These are phyloP conservation scores for Candida glaebosa DNA, from an alignment of 805 yeast species.

Conservation along the genomic window DNA sequence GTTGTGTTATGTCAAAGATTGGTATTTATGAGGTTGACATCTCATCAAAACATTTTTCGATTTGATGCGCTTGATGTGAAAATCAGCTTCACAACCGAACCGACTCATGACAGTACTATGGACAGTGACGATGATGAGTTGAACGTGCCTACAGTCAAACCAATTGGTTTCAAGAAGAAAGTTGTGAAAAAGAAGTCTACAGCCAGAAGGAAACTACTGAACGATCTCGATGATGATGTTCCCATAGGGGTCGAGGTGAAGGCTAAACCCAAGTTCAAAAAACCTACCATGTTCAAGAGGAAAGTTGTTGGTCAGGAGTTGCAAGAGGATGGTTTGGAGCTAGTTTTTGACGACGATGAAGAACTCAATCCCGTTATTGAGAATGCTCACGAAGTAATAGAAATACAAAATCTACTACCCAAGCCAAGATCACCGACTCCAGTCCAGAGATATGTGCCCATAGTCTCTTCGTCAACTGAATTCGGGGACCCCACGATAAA, in stretches of 20 bases:
- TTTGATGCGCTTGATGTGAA: constrained; percentile 15
- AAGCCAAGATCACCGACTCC: not conserved
- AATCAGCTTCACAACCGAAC: too few relatives aligned
- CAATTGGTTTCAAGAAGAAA: constrained; percentile 9
- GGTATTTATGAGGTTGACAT: not conserved
- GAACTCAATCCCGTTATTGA: constrained; percentile 16
- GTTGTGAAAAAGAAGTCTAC: constrained; percentile 7
- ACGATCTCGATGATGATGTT: constrained; percentile 17
- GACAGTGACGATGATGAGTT: constrained; percentile 2
- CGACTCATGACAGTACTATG: too few relatives aligned
- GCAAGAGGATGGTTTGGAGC: constrained; percentile 11
- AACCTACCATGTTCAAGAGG: constrained; percentile 1
- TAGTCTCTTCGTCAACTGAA: not conserved
- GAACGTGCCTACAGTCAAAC: constrained; percentile 1
- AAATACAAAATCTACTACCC: not conserved
- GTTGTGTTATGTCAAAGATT: too few relatives aligned
- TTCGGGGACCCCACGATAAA: constrained; percentile 6
- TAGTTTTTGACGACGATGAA: constrained; percentile 9
- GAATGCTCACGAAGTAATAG: constrained; percentile 7
- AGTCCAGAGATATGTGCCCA: constrained; percentile 9
- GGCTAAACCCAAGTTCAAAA: not conserved
- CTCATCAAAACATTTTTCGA: constrained; percentile 4
- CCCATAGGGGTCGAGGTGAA: constrained; percentile 8
- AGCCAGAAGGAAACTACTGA: constrained; percentile 10
- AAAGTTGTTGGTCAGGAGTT: constrained; percentile 12